Percentiles rank a stretch among this genome's conserved stretches.
These are phyloP conservation scores for Endoconidiophora polonica DNA, from an alignment of 2,329 filamentous ascomycete genomes.

Conservation along the genomic window DNA sequence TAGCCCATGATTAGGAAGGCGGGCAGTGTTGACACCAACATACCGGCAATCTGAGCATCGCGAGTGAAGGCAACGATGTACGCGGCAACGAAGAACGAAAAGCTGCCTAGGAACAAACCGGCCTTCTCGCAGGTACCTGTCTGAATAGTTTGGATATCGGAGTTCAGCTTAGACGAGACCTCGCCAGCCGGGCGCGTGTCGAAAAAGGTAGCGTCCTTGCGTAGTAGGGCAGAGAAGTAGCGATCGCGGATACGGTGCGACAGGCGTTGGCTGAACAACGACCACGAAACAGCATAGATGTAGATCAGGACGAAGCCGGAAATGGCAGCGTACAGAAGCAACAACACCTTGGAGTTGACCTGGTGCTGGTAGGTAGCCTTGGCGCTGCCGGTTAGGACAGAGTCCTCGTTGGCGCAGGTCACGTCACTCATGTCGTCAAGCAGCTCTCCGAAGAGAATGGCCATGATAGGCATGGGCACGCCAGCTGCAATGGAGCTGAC, in stretches of 20 bases:
- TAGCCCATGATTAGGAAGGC: conserved; percentile 44
- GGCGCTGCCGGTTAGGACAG: conserved; percentile 8
- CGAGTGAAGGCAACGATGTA: conserved; percentile 53
- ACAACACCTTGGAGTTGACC: conserved; percentile 41
- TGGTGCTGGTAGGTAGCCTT: conserved; percentile 21
- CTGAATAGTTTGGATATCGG: conserved; percentile 50
- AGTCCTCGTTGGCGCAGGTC: conserved; percentile 27
- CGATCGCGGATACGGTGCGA: conserved; percentile 43
- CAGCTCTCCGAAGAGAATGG: conserved; percentile 46
- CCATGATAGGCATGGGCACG: conserved; percentile 45
- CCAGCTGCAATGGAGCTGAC: conserved; percentile 38
- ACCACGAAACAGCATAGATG: conserved; percentile 46
- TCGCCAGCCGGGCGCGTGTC: conserved; percentile 46
- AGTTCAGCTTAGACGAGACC: conserved; percentile 44
- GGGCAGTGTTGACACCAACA: conserved; percentile 45
- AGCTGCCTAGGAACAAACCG: conserved; percentile 42
- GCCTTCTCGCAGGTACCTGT: conserved; percentile 56
- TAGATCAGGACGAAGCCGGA: conserved; percentile 49
- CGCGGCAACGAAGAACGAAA: conserved; percentile 50
- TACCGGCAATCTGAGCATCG: conserved; percentile 43
- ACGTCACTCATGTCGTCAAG: conserved; percentile 43
- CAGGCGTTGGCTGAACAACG: conserved; percentile 44
- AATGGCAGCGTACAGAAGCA: conserved; percentile 46
- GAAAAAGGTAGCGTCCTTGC: conserved; percentile 47
- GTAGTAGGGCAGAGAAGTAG: conserved; percentile 41